Evolutionary conservation across 768 basidiomycete species (phyloP).

Genomic region (Boletus rex-veris): DNA sequence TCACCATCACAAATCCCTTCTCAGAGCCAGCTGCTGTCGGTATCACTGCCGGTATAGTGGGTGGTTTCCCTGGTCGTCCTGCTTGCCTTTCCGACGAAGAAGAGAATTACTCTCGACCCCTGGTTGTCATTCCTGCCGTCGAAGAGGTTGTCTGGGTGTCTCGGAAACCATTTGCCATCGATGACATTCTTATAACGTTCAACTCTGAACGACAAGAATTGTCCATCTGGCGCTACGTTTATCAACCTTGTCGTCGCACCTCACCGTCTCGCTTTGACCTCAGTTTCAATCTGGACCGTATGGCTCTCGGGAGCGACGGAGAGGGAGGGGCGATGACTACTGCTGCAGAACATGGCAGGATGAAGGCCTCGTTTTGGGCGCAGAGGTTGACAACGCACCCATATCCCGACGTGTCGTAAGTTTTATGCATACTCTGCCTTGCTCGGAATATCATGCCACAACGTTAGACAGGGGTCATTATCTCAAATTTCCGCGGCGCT

Average conservation of each 20-base stretch:
- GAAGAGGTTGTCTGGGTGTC: slow-evolving; percentile 68
- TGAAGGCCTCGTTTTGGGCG: slow-evolving; percentile 75
- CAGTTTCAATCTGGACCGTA: slow-evolving; percentile 61
- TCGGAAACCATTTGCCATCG: slow-evolving; percentile 37
- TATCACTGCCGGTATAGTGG: slow-evolving; percentile 57
- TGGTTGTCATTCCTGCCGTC: slow-evolving; percentile 54
- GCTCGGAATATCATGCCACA: neutral
- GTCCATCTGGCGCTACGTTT: slow-evolving; percentile 72
- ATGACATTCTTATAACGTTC: slow-evolving; percentile 57
- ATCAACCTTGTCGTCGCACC: slow-evolving; percentile 41
- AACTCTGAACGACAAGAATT: slow-evolving; percentile 50
- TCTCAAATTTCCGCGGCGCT: slow-evolving; percentile 47
- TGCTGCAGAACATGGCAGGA: slow-evolving; percentile 56
- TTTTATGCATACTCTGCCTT: slow-evolving; percentile 4
- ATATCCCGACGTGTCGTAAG: slow-evolving; percentile 52
- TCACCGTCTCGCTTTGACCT: slow-evolving; percentile 53
- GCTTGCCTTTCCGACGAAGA: slow-evolving; percentile 52
- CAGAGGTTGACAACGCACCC: slow-evolving; percentile 52
- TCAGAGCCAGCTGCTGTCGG: slow-evolving; percentile 72
- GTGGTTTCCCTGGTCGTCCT: slow-evolving; percentile 34
- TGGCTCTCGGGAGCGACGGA: slow-evolving; percentile 54
- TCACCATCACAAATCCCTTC: slow-evolving; percentile 73
- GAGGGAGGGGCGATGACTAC: slow-evolving; percentile 41
- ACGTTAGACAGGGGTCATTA: slow-evolving; percentile 13
- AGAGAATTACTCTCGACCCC: slow-evolving; percentile 46